Base-by-base conservation (phyloP, 129 eudicot genomes). In the Lonicera japonica region DNA sequence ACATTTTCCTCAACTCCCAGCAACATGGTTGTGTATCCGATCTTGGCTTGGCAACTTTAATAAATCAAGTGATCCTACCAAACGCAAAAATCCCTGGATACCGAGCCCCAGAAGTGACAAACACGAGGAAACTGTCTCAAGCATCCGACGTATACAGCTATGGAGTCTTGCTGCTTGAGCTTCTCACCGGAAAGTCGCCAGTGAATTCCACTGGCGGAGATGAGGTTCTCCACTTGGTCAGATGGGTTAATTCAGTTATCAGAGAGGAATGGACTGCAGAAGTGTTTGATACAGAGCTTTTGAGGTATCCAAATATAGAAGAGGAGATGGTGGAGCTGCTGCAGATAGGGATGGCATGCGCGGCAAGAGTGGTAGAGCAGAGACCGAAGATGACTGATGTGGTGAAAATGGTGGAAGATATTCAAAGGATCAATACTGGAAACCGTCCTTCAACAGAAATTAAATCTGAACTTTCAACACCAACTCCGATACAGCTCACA, bases 211-310 rank as follows among this genome's bases (percentile, higher is more conserved):
- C 81, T 0, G 96, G 89, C 11, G 80, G 85, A 3, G 88, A 76
- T 23, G 98, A 87, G 69, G 95, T 29, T 29, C 4, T 78, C 66
- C 98, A 84, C 73, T 53, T 92, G 59, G 98, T 92, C 17, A 47
- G 89, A 54, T 92, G 98, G 98, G 98, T 87, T 17, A 55, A 82
- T 29, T 92, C 96, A 5, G 98, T 87, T 47, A 95, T 92, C 20
- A 72, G 91, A 52, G 98, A 92, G 69, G 98, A 92, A 63, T 92
- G 96, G 98, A 87, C 96, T 0, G 91, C 96, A 19, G 96, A 92
- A 78, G 98, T 92, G 52, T 92, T 92, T 70, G 98, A 92, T 25
- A 72, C 85, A 24, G 91, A 80, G 71, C 73, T 87, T 2, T 34
- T 92, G 76, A 85, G 75, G 85, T 84, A 70, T 54, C 95, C 96